Conservation (phyloP, 768 basidiomycete species). For the Lyophyllum decastes region DNA sequence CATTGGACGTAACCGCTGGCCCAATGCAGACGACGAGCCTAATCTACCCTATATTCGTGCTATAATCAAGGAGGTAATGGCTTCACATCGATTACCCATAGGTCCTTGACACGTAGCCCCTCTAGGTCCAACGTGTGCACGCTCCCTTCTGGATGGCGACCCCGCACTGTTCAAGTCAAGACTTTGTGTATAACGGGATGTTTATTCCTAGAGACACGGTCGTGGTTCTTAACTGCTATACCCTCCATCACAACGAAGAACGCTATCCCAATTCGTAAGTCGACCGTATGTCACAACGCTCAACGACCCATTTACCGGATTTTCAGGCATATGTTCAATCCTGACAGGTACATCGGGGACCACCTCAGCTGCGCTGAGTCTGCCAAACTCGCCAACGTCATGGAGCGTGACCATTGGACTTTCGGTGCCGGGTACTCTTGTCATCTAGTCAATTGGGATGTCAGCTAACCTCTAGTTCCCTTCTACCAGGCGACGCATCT, state of each 20-base stretch:
- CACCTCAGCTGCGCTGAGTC: slow-evolving; percentile 37
- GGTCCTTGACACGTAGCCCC: neutral
- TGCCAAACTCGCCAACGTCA: slow-evolving; percentile 39
- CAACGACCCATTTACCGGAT: neutral
- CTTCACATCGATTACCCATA: neutral
- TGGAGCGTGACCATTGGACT: slow-evolving; percentile 50
- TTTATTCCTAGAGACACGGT: slow-evolving; percentile 41
- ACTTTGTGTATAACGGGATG: slow-evolving; percentile 41
- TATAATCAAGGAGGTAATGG: slow-evolving; percentile 26
- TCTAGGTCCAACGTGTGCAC: slow-evolving; percentile 34
- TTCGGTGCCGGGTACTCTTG: slow-evolving; percentile 46
- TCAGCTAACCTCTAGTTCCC: neutral
- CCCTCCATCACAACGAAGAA: slow-evolving; percentile 34
- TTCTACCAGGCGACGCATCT: slow-evolving; percentile 34
- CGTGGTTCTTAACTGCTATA: slow-evolving; percentile 39
- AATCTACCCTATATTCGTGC: slow-evolving; percentile 36
- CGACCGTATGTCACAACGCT: slow-evolving; percentile 8
- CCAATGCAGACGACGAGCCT: slow-evolving; percentile 28
- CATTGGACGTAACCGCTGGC: slow-evolving; percentile 27
- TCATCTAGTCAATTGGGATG: neutral
- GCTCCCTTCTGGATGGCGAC: slow-evolving; percentile 40
- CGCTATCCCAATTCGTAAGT: slow-evolving; percentile 38
- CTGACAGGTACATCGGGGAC: slow-evolving; percentile 45
- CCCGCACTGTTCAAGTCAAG: slow-evolving; percentile 36
- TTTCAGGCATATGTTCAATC: slow-evolving; percentile 22